Evolutionary conservation across 108 stramenopile genomes (phyloP).

Genomic region (Parmales sp.): DNA sequence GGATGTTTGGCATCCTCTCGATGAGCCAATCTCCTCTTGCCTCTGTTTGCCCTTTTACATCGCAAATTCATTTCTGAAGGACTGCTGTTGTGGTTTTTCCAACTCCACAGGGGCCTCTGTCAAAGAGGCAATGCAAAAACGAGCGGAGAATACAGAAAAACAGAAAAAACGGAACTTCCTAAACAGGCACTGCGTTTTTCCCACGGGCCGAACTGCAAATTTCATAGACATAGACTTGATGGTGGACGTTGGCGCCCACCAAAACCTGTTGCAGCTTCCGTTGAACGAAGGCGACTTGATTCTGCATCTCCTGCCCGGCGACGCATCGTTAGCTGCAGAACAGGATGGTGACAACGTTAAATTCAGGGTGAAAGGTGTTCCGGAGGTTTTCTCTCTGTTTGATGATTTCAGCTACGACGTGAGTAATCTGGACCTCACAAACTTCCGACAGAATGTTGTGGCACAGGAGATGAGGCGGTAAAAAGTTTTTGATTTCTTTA

Average conservation of each 20-base stretch:
- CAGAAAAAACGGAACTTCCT: background rate
- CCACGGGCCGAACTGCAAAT: background rate
- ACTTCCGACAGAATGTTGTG: background rate
- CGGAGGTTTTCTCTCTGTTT: background rate
- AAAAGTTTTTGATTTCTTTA: no score
- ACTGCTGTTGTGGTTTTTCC: background rate
- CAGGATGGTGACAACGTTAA: background rate
- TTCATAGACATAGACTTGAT: background rate
- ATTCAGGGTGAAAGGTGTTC: background rate
- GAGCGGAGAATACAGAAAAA: background rate
- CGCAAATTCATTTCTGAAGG: background rate
- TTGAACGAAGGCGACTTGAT: background rate
- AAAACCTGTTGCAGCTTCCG: background rate
- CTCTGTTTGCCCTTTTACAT: background rate
- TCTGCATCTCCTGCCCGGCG: background rate
- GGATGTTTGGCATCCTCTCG: background rate
- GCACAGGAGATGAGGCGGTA: background rate
- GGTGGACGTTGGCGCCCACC: background rate
- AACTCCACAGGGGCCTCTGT: background rate
- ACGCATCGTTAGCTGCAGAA: background rate
- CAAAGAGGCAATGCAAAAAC: background rate
- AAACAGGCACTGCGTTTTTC: background rate
- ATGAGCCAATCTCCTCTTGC: background rate
- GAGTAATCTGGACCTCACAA: background rate
- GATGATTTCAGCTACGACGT: background rate